phyloP scores from a whole-genome alignment of 2,329 filamentous ascomycete genomes.

The Emergomyces orientalis region DNA sequence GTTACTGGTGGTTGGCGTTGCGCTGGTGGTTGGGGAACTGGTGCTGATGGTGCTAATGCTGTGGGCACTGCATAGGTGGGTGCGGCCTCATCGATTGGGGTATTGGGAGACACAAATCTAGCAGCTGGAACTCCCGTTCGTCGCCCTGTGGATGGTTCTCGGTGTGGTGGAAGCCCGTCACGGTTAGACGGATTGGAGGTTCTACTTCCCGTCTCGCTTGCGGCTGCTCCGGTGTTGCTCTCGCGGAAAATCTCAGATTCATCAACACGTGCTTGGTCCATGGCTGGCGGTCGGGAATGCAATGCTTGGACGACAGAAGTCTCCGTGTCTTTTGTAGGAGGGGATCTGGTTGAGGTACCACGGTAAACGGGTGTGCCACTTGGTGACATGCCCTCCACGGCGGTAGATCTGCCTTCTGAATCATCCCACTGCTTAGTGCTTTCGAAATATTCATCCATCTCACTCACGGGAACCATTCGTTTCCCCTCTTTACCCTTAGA shows the following conservation, averaged over 20 bases:
- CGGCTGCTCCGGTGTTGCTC: not conserved
- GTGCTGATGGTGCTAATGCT: not conserved
- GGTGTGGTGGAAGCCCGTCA: not conserved
- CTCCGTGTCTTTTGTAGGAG: constrained; percentile 21
- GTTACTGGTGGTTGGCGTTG: not conserved
- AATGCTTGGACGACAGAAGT: constrained; percentile 27
- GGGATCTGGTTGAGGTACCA: constrained; percentile 17
- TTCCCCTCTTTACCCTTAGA: constrained; percentile 52
- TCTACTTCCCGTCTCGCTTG: not conserved
- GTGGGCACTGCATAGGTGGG: not conserved
- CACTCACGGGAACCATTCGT: constrained; percentile 51
- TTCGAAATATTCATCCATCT: constrained; percentile 16
- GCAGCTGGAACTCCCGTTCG: not conserved
- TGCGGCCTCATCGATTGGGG: not conserved
- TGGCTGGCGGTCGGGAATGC: constrained; percentile 26
- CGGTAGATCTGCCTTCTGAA: constrained; percentile 17
- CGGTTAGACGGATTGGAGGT: not conserved
- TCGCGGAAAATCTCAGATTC: constrained; percentile 23
- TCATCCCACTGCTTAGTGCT: not conserved
- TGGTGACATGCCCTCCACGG: constrained; percentile 23
- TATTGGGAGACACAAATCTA: not conserved
- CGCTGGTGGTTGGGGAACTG: not conserved
- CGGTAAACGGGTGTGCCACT: constrained; percentile 24
- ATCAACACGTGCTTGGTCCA: constrained; percentile 24
- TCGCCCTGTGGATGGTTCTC: not conserved